A percentile compares a stretch with the other conserved stretches of the same genome.
These are phyloP conservation scores for Ceratocystis cubensis DNA, from an alignment of 2,329 filamentous ascomycete genomes.

Conservation along the genomic window DNA sequence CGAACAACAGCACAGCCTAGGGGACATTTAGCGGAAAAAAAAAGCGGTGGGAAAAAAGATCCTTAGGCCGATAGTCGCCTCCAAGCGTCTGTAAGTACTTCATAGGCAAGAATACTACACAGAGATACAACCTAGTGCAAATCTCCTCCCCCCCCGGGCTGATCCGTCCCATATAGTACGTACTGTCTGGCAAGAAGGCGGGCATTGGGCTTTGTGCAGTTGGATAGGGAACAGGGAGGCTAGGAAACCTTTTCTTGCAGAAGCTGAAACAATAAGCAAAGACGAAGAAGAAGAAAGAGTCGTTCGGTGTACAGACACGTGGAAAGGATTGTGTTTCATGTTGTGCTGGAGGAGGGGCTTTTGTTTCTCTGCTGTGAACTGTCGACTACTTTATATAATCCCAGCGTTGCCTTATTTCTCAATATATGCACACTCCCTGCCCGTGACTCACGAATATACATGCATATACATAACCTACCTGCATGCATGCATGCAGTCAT, in stretches of 20 bases:
- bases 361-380: background rate
- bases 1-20: background rate
- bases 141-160: no score
- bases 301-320: background rate
- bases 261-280: constrained; percentile 6
- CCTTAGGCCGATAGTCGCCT: background rate
- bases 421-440: constrained; percentile 1
- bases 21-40: background rate
- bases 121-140: background rate
- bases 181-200: no score
- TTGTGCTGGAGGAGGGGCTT: background rate
- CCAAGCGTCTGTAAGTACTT: background rate
- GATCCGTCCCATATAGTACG: no score
- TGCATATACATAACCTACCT: background rate
- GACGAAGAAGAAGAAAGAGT: background rate
- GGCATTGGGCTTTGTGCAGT: no score
- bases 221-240: no score
- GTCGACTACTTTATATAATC: background rate
- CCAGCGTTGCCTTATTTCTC: background rate
- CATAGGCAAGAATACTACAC: background rate
- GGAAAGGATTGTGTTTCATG: constrained; percentile 6
- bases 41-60: background rate
- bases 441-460: background rate
- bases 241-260: background rate
- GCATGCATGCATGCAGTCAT: background rate